Base-by-base conservation (phyloP, 768 basidiomycete genomes). In the Boletus subcaerulescens region DNA sequence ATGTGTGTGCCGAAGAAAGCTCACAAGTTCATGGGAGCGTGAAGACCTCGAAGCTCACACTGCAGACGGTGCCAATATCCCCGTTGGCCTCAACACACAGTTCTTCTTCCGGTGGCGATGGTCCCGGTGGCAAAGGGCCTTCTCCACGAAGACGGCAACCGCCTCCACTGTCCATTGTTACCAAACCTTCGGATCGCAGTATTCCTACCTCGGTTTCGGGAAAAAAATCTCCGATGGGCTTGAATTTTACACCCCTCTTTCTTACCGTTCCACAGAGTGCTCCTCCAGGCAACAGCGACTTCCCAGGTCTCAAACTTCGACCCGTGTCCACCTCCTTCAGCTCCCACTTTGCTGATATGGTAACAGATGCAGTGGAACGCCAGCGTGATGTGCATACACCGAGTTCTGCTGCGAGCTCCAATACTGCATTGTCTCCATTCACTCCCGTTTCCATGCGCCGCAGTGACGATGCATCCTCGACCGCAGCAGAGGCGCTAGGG, bases 301-400 rank as follows among this genome's bases (percentile, higher is more conserved):
- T 91, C 62, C 78, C 85, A 12, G 73, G 80, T 4, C 77, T 93
- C 45, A 84, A 81, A 61, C 71, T 93, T 48, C 81, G 91, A 15
- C 90, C 90, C 3, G 76, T 91, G 17, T 92, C 91, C 20, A 83
- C 84, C 2, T 74, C 86, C 41, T 93, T 93, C 68, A 86, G 87
- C 63, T 73, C 82, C 11, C 83, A 87, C 26, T 88, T 91, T 62
- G 75, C 78, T 10, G 76, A 77, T 24, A 70, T 76, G 53, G 68
- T 80, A 17, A 54, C 68, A 48, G 60, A 60, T 42, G 32, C 59
- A 4, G 60, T 56, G 31, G 61, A 74, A 32, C 68, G 70, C 6
- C 71, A 74, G 10, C 65, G 72, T 17, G 82, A 81, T 49, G 62
- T 71, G 1, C 77, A 77, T 52, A 82, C 83, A 2, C 79, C 82